phyloP scores from a whole-genome alignment of 176 grass and related monocot genomes.

The Typha latifolia region DNA sequence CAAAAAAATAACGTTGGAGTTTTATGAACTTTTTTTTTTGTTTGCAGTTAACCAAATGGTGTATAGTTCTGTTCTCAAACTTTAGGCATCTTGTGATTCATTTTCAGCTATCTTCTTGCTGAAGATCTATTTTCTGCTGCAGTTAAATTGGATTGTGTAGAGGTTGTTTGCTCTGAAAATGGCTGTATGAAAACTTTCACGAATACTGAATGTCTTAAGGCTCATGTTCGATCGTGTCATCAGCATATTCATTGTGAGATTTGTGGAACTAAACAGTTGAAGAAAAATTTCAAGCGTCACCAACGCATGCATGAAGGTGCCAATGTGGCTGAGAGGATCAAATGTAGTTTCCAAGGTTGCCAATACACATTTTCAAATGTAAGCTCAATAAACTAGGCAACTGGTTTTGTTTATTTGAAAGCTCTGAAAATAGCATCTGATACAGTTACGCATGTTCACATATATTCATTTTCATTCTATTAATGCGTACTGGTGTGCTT shows the following conservation, averaged over 20 bases:
- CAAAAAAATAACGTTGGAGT: no score
- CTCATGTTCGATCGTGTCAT: slow-evolving; percentile 46
- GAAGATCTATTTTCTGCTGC: slow-evolving; percentile 1
- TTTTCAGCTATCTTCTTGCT: neutral
- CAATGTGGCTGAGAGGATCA: slow-evolving; percentile 23
- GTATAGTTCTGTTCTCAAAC: no score
- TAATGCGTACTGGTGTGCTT: no score
- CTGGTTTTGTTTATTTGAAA: neutral
- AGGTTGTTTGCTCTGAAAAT: slow-evolving; percentile 53
- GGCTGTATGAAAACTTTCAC: slow-evolving; percentile 60
- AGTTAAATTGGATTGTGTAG: slow-evolving; percentile 52
- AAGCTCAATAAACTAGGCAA: slow-evolving; percentile 5
- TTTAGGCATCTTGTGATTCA: neutral
- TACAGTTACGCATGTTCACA: no score
- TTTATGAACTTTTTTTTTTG: no score
- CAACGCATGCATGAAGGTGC: slow-evolving; percentile 13
- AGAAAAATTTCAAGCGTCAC: slow-evolving; percentile 61
- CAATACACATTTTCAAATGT: slow-evolving; percentile 46
- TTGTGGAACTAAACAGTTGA: slow-evolving; percentile 46
- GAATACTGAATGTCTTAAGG: slow-evolving; percentile 38
- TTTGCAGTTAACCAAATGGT: neutral
- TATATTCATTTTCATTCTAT: no score
- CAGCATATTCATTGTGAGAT: slow-evolving; percentile 33
- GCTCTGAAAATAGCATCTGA: neutral
- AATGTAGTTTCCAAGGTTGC: slow-evolving; percentile 36